Evolutionary conservation across 169 alveolate genomes (phyloP).

Genomic region (Cryptosporidium muris): DNA sequence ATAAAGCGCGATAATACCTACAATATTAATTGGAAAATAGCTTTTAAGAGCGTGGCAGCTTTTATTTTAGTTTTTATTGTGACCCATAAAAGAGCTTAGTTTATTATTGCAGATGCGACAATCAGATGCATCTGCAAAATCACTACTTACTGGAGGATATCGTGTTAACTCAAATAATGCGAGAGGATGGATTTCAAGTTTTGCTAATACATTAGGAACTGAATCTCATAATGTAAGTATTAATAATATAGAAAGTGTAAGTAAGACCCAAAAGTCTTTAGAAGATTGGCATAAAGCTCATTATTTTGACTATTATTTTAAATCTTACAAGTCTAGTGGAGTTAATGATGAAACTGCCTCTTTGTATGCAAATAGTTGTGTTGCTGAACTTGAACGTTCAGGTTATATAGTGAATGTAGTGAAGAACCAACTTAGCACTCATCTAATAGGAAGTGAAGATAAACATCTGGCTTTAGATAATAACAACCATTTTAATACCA

Average conservation of each 20-base stretch:
- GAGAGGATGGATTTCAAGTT: no score
- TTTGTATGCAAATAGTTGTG: conserved; percentile 61
- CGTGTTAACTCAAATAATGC: no score
- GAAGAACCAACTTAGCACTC: conserved; percentile 8
- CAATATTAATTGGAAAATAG: no score
- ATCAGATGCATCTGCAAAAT: no score
- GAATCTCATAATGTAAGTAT: background rate
- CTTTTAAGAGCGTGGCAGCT: no score
- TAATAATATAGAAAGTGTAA: background rate
- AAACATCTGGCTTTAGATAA: background rate
- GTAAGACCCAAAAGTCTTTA: conserved; percentile 6
- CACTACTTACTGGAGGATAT: no score
- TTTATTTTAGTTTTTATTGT: no score
- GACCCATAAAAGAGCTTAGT: no score
- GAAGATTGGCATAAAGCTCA: conserved; percentile 69
- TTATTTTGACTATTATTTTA: conserved; percentile 45
- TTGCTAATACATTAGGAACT: no score
- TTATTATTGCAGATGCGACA: no score
- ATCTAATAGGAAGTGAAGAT: background rate
- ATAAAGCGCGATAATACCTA: no score
- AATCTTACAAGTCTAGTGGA: conserved; percentile 56
- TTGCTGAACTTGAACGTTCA: conserved; percentile 38
- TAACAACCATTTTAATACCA: background rate
- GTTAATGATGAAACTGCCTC: conserved; percentile 58
- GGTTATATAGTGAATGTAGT: conserved; percentile 39